Base-by-base conservation (phyloP, 164 flowering plant genomes). In the Tetrastigma voinierianum region DNA sequence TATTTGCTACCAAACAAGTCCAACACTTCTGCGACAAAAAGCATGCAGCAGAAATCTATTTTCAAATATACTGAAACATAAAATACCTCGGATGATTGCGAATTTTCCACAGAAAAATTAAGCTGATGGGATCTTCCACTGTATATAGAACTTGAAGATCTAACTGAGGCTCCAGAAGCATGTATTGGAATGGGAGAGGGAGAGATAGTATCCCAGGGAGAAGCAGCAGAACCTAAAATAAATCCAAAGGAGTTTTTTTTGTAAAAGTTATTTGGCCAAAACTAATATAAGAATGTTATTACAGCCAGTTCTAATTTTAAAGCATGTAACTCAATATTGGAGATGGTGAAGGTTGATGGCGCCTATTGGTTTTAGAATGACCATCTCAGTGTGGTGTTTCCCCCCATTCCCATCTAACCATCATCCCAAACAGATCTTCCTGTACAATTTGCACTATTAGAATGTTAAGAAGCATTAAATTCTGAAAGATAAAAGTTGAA, bases 331-430 rank as follows among this genome's bases (percentile, higher is more conserved):
- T 9, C 12, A 9, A 14, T 23, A 7, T 84, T 12, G 97, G 98
- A 13, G 93, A 86, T 58, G 90, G 97, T 59, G 90, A 90, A 76
- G 89, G 87, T 32, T 77, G 86, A 80, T 90, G 78, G 45, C 77
- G 80, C 72, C 83, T 84, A 63, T 70, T 76, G 55, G 70, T 46
- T 46, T 46, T 65, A 55, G 78, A 73, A 68, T 73, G 69, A 67
- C 83, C 68, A 51, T 90, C 89, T 17, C 91, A 77, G 0, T 79
- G 83, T 51, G 97, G 97, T 23, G 96, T 78, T 57, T 86, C 91
- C 73, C 86, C 89, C 97, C 96, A 91, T 74, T 91, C 98, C 91
- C 91, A 91, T 76, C 84, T 80, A 16, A n/a, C 96, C 97, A 82
- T 87, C 90, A 78, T 88, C 97, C 94, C 98, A 90, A 19, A 86